Conservation (phyloP, 768 basidiomycete species). For the Termitomyces sp. region DNA sequence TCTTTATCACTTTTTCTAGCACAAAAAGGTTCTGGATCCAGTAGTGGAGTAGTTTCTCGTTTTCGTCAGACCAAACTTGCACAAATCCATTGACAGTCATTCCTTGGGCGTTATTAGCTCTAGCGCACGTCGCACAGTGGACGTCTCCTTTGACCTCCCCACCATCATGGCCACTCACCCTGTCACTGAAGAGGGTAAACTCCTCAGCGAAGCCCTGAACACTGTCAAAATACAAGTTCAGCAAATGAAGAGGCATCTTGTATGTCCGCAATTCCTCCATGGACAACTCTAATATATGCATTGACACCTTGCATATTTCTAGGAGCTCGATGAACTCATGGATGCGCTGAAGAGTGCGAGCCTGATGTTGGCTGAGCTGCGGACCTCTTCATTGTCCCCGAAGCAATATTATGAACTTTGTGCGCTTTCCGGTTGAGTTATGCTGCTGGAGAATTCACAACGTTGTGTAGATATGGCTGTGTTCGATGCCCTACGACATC, state of each 20-base stretch:
- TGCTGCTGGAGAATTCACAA: background rate
- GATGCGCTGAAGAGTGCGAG: slow-evolving; percentile 97
- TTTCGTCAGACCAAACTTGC: background rate
- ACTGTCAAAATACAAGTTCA: slow-evolving; percentile 89
- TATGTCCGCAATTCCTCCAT: slow-evolving; percentile 30
- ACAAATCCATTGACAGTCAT: slow-evolving; percentile 3
- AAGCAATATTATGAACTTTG: slow-evolving; percentile 99
- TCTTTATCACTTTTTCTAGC: too few species aligned
- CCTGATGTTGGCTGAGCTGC: slow-evolving; percentile 93
- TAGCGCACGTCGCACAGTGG: slow-evolving; percentile 6
- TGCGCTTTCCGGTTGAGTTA: slow-evolving; percentile 30
- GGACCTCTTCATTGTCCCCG: slow-evolving; percentile 88
- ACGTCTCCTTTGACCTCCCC: slow-evolving; percentile 3
- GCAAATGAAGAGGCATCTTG: slow-evolving; percentile 93
- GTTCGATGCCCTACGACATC: slow-evolving; percentile 92
- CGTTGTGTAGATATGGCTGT: slow-evolving; percentile 87
- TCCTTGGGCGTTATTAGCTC: background rate
- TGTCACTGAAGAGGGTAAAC: slow-evolving; percentile 71
- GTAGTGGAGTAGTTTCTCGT: background rate
- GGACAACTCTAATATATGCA: background rate
- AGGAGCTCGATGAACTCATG: slow-evolving; percentile 98
- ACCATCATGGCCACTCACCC: slow-evolving; percentile 27
- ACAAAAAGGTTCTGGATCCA: too few species aligned
- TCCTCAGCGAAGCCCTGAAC: slow-evolving; percentile 78
- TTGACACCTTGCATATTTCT: slow-evolving; percentile 4